phyloP scores from a whole-genome alignment of 176 grass and related monocot genomes.

The Juncus effusus region DNA sequence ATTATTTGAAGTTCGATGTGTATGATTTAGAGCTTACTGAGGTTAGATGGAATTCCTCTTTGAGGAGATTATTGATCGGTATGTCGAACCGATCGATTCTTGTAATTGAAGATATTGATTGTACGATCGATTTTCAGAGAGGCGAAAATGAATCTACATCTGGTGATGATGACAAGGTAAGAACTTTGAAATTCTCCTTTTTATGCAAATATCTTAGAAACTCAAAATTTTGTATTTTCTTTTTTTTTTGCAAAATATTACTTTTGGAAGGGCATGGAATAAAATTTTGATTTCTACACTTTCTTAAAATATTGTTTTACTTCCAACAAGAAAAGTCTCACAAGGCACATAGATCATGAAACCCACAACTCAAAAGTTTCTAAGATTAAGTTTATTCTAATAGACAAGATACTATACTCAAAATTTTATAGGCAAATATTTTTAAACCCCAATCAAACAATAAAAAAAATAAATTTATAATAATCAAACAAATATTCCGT shows the following conservation, averaged over 20 bases:
- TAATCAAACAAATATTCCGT: background rate
- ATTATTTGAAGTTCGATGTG: conserved; percentile 89
- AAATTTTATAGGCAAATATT: background rate
- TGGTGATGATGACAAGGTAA: conserved; percentile 46
- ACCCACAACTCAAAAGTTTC: background rate
- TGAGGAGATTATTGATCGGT: conserved; percentile 54
- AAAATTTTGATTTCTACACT: too few relatives aligned
- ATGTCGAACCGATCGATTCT: conserved; percentile 81
- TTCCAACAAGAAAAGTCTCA: too few relatives aligned
- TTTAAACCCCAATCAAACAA: background rate
- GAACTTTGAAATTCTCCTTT: background rate
- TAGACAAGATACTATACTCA: too few relatives aligned
- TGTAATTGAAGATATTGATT: conserved; percentile 91
- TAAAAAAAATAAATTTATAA: background rate
- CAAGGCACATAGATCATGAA: too few relatives aligned
- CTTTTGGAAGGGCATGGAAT: too few relatives aligned
- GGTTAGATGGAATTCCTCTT: conserved; percentile 54
- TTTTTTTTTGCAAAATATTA: too few relatives aligned
- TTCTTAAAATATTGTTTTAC: too few relatives aligned
- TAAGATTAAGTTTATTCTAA: too few relatives aligned
- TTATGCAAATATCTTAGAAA: too few relatives aligned
- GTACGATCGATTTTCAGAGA: conserved; percentile 55
- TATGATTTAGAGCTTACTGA: conserved; percentile 91
- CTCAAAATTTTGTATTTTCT: too few relatives aligned
- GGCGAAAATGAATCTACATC: conserved; percentile 29